Percentiles rank a stretch among this genome's conserved stretches.
Evolutionary conservation across 1,284 basidiomycete genomes (phyloP).

Genomic region (Pascua guehoae): DNA sequence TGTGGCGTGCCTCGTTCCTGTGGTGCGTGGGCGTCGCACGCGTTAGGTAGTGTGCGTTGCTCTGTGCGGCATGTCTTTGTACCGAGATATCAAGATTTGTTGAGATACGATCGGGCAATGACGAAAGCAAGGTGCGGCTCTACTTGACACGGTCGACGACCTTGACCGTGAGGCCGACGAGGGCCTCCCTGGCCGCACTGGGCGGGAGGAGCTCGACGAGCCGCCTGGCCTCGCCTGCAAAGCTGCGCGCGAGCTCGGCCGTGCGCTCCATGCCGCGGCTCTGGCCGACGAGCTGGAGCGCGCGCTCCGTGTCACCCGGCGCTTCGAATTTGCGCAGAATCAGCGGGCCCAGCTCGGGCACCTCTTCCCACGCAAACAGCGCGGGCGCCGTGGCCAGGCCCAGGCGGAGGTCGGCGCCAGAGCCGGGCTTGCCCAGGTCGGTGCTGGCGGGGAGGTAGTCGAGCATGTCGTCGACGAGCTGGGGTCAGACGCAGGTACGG

Average conservation of each 20-base stretch:
- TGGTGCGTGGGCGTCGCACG: no score
- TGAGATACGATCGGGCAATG: no score
- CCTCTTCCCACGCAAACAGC: slow-evolving; percentile 90
- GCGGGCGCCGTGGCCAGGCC: slow-evolving; percentile 89
- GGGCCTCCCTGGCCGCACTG: slow-evolving; percentile 70
- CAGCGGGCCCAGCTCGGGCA: slow-evolving; percentile 69
- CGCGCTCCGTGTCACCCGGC: slow-evolving; percentile 79
- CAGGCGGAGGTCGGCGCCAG: slow-evolving; percentile 77
- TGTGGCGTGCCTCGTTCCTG: no score
- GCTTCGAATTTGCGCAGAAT: slow-evolving; percentile 79
- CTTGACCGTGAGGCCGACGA: slow-evolving; percentile 54
- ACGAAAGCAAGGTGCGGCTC: neutral
- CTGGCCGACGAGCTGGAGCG: slow-evolving; percentile 65
- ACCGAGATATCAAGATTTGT: neutral
- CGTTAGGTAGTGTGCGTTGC: slow-evolving; percentile 1
- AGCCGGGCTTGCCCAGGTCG: slow-evolving; percentile 73
- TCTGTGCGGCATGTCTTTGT: slow-evolving; percentile 3
- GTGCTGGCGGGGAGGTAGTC: slow-evolving; percentile 71
- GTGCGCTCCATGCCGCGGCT: slow-evolving; percentile 79
- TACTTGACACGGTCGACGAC: slow-evolving; percentile 51
- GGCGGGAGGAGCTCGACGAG: slow-evolving; percentile 71
- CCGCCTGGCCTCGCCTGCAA: slow-evolving; percentile 72
- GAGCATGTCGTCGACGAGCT: slow-evolving; percentile 90
- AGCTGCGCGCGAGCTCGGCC: slow-evolving; percentile 67
- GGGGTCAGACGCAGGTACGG: slow-evolving; percentile 11